phyloP scores from a whole-genome alignment of 495 filamentous ascomycete species.

The Trichoderma virens region DNA sequence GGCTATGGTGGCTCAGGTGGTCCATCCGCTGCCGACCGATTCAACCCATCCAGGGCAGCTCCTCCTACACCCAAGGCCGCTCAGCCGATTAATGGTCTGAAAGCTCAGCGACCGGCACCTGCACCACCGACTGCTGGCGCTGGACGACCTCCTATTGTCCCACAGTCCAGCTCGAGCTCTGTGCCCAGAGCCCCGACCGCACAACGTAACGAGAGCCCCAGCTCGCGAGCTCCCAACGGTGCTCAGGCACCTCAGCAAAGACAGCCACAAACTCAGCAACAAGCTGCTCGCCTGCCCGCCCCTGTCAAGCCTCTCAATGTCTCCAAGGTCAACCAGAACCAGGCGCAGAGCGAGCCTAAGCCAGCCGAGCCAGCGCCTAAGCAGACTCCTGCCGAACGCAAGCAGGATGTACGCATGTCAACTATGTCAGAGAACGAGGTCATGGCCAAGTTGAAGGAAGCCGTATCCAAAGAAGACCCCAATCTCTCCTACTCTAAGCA shows the following conservation, averaged over 20 bases:
- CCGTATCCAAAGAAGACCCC: slow-evolving; percentile 88
- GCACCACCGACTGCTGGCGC: slow-evolving; percentile 36
- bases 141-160: slow-evolving; percentile 31
- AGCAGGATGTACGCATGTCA: slow-evolving; percentile 92
- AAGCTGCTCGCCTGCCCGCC: slow-evolving; percentile 52
- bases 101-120: slow-evolving; percentile 46
- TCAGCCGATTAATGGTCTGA: slow-evolving; percentile 40
- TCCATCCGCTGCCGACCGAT: slow-evolving; percentile 52
- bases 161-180: slow-evolving; percentile 32
- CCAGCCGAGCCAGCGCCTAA: slow-evolving; percentile 77
- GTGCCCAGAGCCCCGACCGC: slow-evolving; percentile 14
- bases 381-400: slow-evolving; percentile 52
- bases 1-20: slow-evolving; percentile 45
- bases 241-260: slow-evolving; percentile 22
- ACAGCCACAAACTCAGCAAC: slow-evolving; percentile 29
- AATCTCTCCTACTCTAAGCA: slow-evolving; percentile 93
- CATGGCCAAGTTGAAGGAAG: slow-evolving; percentile 87
- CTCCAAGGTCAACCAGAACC: slow-evolving; percentile 61
- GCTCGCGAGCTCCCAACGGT: slow-evolving; percentile 32
- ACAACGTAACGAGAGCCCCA: slow-evolving; percentile 21
- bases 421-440: slow-evolving; percentile 95
- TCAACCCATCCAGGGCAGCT: slow-evolving; percentile 71
- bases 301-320: slow-evolving; percentile 89
- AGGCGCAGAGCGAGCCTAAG: slow-evolving; percentile 47
- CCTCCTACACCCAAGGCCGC: slow-evolving; percentile 50